Base-by-base conservation (phyloP, 2,329 filamentous ascomycete species). In the Diaporthe sp. region DNA sequence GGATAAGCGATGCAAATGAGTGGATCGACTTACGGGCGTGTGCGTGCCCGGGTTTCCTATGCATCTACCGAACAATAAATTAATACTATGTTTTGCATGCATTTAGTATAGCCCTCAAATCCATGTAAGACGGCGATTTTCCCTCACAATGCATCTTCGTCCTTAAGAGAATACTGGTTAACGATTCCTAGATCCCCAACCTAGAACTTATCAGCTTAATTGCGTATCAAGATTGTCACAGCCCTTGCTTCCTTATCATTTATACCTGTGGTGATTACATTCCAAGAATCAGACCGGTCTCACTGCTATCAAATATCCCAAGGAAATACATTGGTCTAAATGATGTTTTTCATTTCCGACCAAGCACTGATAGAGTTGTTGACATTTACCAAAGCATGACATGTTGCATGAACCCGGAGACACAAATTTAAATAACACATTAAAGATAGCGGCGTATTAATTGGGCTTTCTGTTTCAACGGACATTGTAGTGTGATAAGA, bases 151-250 rank as follows among this genome's bases (percentile, higher is more conserved):
- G 2, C 1, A 15, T 25, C 6, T 9, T 53, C 20, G 0, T 15
- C 13, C 6, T n/a, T 28, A 37, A 12, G 0, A 57, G 5, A 15
- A 20, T 7, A 39, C 8, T 31, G 25, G 10, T 20, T 4, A 17
- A 22, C 31, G 12, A 68, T 12, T 68, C 63, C 63, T n/a, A 68
- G 12, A 53, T 68, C 63, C 7, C 63, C 63, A 15, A 68, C 8
- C 63, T 68, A 22, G 22, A 25, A 15, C 20, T 4, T n/a, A 22
- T 68, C 28, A 68, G 63, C 31, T 17, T 1, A 53, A 15, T 3
- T 25, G 4, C 1, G 13, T 22, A 0, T 34, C 25, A 13, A 34
- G 1, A 9, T 44, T n/a, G 39, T 17, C 37, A 12, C 1, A 10
- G n/a, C 5, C n/a, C 22, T 42, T 25, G 3, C 25, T 55, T 25